phyloP scores from a whole-genome alignment of 805 yeast species.

The Saturnispora serradocipensis region DNA sequence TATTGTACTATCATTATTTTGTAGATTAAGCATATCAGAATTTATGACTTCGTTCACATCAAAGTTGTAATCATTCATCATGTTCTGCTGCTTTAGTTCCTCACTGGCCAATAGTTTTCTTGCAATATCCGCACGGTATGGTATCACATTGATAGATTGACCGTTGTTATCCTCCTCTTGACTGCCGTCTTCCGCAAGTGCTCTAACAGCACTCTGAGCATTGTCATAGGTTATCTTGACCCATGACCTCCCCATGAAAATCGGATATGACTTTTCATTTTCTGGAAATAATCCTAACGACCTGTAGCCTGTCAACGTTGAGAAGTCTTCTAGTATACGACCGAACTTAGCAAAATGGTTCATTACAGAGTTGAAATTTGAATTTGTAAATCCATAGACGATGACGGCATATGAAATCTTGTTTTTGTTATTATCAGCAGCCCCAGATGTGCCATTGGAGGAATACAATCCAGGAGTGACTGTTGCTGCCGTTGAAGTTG shows the following conservation, averaged over 20 bases:
- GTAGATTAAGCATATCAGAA: neutral
- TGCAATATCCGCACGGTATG: constrained; percentile 51
- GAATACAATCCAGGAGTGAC: constrained; percentile 76
- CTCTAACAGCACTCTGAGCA: constrained; percentile 67
- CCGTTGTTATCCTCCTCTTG: constrained; percentile 52
- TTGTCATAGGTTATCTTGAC: constrained; percentile 79
- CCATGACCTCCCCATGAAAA: constrained; percentile 84
- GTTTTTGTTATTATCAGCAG: constrained; percentile 33
- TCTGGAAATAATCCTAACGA: neutral
- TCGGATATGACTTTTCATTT: constrained; percentile 34
- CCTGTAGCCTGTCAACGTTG: neutral
- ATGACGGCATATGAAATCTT: constrained; percentile 53
- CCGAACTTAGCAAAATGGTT: constrained; percentile 13
- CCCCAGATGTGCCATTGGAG: neutral
- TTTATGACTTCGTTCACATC: constrained; percentile 4
- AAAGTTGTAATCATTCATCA: neutral
- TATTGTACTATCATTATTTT: neutral
- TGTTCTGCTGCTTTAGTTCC: neutral
- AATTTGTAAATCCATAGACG: constrained; percentile 38
- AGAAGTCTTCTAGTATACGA: constrained; percentile 11
- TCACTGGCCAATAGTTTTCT: constrained; percentile 41
- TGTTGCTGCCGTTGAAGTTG: constrained; percentile 36
- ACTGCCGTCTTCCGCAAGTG: constrained; percentile 74
- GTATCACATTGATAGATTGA: constrained; percentile 51
- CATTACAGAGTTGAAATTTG: neutral